These are phyloP conservation scores for Talaromyces sp. DNA, from an alignment of 2,329 filamentous ascomycete genomes.

Conservation along the genomic window DNA sequence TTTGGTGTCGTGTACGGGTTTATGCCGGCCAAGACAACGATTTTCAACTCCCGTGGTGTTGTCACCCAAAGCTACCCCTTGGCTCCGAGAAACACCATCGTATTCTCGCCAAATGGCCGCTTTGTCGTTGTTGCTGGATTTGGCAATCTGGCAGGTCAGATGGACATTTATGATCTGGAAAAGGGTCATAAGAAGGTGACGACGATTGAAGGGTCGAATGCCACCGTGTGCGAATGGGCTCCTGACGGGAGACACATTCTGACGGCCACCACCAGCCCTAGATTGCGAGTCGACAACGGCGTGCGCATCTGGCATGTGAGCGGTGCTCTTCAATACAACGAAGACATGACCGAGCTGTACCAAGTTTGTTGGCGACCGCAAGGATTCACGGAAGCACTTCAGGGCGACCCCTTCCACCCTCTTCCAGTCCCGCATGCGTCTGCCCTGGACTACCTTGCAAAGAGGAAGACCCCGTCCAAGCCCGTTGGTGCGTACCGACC, in stretches of 20 bases:
- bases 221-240: conserved; percentile 95
- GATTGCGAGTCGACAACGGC: conserved; percentile 93
- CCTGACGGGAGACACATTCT: conserved; percentile 93
- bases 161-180: conserved; percentile 94
- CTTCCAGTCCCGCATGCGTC: conserved; percentile 77
- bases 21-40: conserved; percentile 98
- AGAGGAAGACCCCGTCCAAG: conserved; percentile 91
- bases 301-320: conserved; percentile 91
- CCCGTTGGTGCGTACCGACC: conserved; percentile 95
- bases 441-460: conserved; percentile 74
- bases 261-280: conserved; percentile 94
- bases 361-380: conserved; percentile 84
- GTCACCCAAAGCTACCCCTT: conserved; percentile 81
- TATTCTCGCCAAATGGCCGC: conserved; percentile 87
- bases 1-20: conserved; percentile 97
- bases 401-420: conserved; percentile 67
- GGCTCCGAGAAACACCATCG: conserved; percentile 86
- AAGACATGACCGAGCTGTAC: conserved; percentile 93
- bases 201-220: conserved; percentile 92
- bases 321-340: conserved; percentile 86
- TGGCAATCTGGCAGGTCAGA: conserved; percentile 93
- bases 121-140: conserved; percentile 95
- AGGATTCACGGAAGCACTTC: conserved; percentile 54
- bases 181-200: conserved; percentile 89
- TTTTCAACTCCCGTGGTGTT: conserved; percentile 87